Evolutionary conservation across 257 asterid genomes (phyloP).

Genomic region (Ophiorrhiza pumila): DNA sequence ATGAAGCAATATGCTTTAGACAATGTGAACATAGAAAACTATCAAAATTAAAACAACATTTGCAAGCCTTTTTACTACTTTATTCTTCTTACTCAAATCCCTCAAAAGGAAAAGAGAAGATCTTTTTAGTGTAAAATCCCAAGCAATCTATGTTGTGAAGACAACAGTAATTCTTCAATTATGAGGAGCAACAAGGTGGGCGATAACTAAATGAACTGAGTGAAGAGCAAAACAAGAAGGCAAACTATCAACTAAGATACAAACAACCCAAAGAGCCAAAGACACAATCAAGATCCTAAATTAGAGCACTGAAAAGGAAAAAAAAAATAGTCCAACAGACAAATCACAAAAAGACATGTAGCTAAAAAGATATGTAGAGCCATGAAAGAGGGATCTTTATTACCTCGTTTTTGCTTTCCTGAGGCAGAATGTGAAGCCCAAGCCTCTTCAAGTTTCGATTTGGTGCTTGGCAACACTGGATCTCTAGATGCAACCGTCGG

Average conservation of each 20-base stretch:
- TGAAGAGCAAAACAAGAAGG: background rate
- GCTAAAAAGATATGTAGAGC: background rate
- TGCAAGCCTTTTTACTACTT: too few relatives aligned
- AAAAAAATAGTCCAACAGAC: background rate
- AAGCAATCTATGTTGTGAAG: too few relatives aligned
- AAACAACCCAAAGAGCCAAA: background rate
- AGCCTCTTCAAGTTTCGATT: conserved; percentile 35
- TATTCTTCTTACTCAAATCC: too few relatives aligned
- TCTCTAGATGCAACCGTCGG: conserved; percentile 29
- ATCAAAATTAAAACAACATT: too few relatives aligned
- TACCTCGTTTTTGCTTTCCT: conserved; percentile 44
- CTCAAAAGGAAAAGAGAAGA: too few relatives aligned
- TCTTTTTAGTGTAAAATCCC: too few relatives aligned
- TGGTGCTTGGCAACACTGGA: conserved; percentile 36
- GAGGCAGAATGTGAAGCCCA: conserved; percentile 33
- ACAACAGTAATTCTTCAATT: too few relatives aligned
- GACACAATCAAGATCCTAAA: background rate
- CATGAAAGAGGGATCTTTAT: background rate
- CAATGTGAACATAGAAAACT: too few relatives aligned
- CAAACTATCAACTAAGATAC: background rate
- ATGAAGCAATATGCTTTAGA: too few relatives aligned
- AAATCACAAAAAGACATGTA: background rate
- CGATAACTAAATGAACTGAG: background rate
- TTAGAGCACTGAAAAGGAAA: background rate
- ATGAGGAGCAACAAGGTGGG: background rate